These are phyloP conservation scores for Grosmannia serpens DNA, from an alignment of 2,329 filamentous ascomycete genomes.

Conservation along the genomic window DNA sequence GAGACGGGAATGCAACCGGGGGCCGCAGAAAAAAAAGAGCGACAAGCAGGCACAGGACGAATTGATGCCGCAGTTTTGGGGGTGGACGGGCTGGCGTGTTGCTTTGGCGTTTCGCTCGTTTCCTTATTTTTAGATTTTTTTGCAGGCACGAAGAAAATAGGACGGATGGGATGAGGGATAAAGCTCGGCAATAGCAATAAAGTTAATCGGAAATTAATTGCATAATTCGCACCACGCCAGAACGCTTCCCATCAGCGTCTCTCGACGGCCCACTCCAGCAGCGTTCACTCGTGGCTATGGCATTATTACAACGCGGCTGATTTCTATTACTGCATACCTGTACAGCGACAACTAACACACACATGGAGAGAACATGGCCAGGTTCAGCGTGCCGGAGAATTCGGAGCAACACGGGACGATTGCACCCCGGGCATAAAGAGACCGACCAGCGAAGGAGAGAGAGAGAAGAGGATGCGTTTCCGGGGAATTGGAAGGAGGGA, in stretches of 20 bases:
- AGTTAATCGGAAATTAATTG: constrained; percentile 9
- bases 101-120: not conserved
- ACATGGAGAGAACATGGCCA: constrained; percentile 2
- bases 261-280: not conserved
- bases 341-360: not conserved
- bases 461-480: too few species aligned
- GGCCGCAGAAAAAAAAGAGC: not conserved
- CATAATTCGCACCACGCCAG: not conserved
- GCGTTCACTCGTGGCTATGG: too few species aligned
- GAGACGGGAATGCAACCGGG: not conserved
- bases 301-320: not conserved
- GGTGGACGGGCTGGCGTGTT: not conserved
- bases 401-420: too few species aligned
- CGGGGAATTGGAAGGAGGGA: too few species aligned
- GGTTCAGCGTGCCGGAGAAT: not conserved
- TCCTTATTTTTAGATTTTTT: not conserved
- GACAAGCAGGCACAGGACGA: not conserved
- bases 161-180: constrained; percentile 15
- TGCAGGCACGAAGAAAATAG: constrained; percentile 9
- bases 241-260: not conserved
- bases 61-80: not conserved
- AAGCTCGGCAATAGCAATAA: constrained; percentile 16
- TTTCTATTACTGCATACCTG: not conserved
- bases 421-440: too few species aligned
- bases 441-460: too few species aligned